Evolutionary conservation across 2,329 filamentous ascomycete species (phyloP).

Genomic region (Fusarium drepaniforme): DNA sequence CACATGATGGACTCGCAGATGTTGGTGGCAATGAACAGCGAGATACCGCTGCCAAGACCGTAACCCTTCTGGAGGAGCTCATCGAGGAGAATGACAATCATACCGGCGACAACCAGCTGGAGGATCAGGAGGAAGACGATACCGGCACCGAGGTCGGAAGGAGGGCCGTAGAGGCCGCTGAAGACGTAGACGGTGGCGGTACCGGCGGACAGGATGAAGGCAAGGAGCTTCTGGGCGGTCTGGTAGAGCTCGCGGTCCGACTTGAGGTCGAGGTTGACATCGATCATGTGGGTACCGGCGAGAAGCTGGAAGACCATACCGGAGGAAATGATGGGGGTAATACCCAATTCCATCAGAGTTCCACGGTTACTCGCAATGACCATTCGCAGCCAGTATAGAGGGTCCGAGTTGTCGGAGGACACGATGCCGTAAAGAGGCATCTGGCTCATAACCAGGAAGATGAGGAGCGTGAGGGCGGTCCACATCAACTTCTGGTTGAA

Average conservation of each 20-base stretch:
- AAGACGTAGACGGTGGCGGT: conserved; percentile 99
- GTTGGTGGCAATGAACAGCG: conserved; percentile 99
- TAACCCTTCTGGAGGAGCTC: conserved; percentile 99
- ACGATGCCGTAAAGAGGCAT: conserved; percentile 99
- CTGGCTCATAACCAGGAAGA: conserved; percentile 99
- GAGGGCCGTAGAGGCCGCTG: conserved; percentile 96
- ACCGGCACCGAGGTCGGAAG: conserved; percentile 95
- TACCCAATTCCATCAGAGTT: conserved; percentile 95
- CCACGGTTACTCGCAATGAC: conserved; percentile 99
- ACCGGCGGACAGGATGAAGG: conserved; percentile 96
- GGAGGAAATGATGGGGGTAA: conserved; percentile 98
- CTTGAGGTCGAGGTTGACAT: conserved; percentile 99
- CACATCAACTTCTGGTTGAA: conserved; percentile 99
- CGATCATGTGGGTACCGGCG: conserved; percentile 98
- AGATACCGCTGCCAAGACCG: conserved; percentile 97
- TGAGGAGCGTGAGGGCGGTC: conserved; percentile 93
- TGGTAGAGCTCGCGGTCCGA: conserved; percentile 99
- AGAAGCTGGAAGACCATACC: conserved; percentile 99
- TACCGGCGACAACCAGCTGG: conserved; percentile 95
- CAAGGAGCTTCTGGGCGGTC: conserved; percentile 98
- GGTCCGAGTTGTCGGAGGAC: conserved; percentile 97
- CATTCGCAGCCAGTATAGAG: conserved; percentile 99
- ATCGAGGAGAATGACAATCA: conserved; percentile 99
- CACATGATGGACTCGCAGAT: conserved; percentile 99
- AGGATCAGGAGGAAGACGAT: conserved; percentile 98